Base-by-base conservation (phyloP, 169 alveolate genomes). In the Cryptosporidium parvum region DNA sequence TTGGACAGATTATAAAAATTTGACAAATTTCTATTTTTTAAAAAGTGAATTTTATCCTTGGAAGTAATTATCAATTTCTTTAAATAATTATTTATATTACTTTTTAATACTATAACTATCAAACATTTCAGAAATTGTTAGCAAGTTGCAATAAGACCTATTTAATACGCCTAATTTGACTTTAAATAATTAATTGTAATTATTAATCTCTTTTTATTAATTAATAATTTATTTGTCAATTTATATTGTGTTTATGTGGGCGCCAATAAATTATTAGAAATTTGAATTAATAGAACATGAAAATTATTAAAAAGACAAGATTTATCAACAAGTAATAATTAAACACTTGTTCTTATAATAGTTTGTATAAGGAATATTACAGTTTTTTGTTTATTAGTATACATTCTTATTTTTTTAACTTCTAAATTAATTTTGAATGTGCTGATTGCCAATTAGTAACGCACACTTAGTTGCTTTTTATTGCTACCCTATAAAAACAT, bases 111-210 rank as follows among this genome's bases (percentile, higher is more conserved):
- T 56, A 56, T 1, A 9, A n/a, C 67, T 56, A 56, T 3, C 67
- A n/a, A 53, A 26, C 67, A n/a, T 56, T 56, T 56, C 67, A 9
- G 2, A 5, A 53, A 16, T n/a, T 53, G 16, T 21, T 23, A 23
- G 1, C 26, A 56, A n/a, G 18, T n/a, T 56, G 67, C 67, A 56
- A 56, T n/a, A 56, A 56, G 67, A 56, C 67, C 67, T 56, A 56
- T 21, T 26, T 56, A 16, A 21, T 56, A 56, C 67, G 67, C 37
- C 67, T 56, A 56, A 6, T 56, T 56, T 26, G 14, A 26, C 37
- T 56, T 8, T 3, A 23, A 53, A 53, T 53, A 16, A 53, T 53
- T 16, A 18, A 7, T 53, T 26, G 33, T 31, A 31, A 1, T 26
- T 56, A 8, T 23, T n/a, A n/a, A n/a, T 56, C 12, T 23, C 8